Evolutionary conservation across 257 asterid genomes (phyloP).

Genomic region (Ilex aquifolium): DNA sequence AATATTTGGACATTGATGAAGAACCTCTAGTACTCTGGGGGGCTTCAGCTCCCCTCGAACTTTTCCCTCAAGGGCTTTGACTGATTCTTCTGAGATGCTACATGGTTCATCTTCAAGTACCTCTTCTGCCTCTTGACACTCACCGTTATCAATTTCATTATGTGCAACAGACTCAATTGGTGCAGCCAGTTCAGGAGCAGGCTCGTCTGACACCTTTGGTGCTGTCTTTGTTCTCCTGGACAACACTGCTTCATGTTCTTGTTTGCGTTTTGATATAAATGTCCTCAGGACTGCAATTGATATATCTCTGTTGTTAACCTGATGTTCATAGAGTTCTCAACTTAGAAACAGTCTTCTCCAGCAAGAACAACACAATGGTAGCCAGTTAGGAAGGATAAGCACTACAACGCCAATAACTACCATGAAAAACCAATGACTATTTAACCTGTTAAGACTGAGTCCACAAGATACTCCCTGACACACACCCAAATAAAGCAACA

Average conservation of each 20-base stretch:
- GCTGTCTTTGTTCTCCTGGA: conserved; percentile 40
- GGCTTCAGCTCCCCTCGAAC: conserved; percentile 50
- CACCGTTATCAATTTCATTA: conserved; percentile 41
- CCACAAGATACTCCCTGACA: no score
- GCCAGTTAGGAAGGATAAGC: no score
- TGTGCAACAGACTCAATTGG: conserved; percentile 18
- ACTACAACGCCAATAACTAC: no score
- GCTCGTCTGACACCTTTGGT: conserved; percentile 33
- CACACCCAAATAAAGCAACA: no score
- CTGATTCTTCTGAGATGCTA: conserved; percentile 28
- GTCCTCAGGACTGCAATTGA: conserved; percentile 92
- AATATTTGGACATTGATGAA: conserved; percentile 13
- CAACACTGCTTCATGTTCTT: conserved; percentile 58
- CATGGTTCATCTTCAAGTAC: conserved; percentile 33
- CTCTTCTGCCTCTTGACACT: conserved; percentile 37
- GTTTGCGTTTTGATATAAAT: conserved; percentile 54
- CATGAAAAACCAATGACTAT: no score
- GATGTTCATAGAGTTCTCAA: conserved; percentile 20
- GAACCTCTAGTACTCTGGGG: conserved; percentile 85
- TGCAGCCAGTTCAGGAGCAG: conserved; percentile 24
- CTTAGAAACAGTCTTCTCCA: conserved; percentile 4
- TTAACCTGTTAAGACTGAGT: no score
- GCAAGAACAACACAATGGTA: no score
- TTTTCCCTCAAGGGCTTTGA: conserved; percentile 33
- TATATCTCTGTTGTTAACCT: conserved; percentile 96